Evolutionary conservation across 2,329 filamentous ascomycete genomes (phyloP), one percentile per base, ranked within the genome.

Genomic region (Bipolaris oryzae): DNA sequence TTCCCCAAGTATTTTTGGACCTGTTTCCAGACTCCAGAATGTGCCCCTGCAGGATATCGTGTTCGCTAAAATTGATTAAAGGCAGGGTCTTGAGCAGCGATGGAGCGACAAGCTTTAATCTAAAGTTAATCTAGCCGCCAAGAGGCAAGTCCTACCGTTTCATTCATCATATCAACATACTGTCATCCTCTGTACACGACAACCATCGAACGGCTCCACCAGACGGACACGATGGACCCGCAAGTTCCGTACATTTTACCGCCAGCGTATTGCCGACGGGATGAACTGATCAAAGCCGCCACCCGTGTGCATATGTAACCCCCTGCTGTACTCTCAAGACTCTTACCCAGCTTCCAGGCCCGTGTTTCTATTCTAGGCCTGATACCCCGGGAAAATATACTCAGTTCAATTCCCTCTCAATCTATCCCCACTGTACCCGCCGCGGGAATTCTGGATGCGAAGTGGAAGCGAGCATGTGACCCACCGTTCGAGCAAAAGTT

Each of bases 81-180:
- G 50, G 56, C 66, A 63, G 61, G 65, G 56, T 55, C 57, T 58
- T 57, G 57, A 55, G 65, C 60, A 48, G 60, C 55, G 57, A 63
- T 66, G 58, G 55, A 68, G 44, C 64, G 70, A 74, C 71, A 76
- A 73, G 73, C 73, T 72, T 75, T 75, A 75, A 75, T 72, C 69
- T 73, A 74, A 74, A 67, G 67, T 74, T 74, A 76, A 76, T 74
- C 65, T 74, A 70, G 58, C 62, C 60, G 64, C 71, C 72, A 70
- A 74, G 74, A 66, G 68, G 61, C 16, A 6, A 34, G 15, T 50
- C 48, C 31, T 33, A n/a, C 64, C 67, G 66, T 64, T 50, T 64
- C 56, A 21, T 42, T 37, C n/a, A 42, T 43, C 15, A 43, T 39
- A 50, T 37, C 35, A 42, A 31, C 37, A 45, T 42, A 57, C 60